These are phyloP conservation scores for Balansia obtecta DNA, from an alignment of 2,329 filamentous ascomycete genomes.

Conservation along the genomic window DNA sequence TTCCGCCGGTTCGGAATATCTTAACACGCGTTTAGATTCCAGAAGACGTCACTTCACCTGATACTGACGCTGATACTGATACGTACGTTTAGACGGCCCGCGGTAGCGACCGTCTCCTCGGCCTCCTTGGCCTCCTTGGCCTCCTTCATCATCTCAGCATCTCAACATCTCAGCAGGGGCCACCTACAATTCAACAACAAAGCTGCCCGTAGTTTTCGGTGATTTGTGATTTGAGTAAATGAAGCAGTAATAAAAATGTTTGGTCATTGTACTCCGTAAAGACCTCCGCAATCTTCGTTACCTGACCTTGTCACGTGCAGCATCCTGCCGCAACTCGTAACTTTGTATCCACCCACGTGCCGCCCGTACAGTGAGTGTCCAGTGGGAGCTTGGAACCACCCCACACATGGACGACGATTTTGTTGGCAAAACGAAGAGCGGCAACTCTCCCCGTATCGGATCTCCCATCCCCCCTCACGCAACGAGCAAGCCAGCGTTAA, in stretches of 20 bases:
- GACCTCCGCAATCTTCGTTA: neutral
- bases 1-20: neutral
- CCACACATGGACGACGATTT: conserved; percentile 3
- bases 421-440: neutral
- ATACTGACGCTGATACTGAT: no score
- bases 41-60: neutral
- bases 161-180: no score
- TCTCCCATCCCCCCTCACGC: neutral
- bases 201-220: neutral
- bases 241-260: no score
- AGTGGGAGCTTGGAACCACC: neutral
- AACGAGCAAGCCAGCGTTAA: neutral
- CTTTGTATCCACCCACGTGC: conserved; percentile 2
- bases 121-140: no score
- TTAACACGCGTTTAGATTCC: neutral
- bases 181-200: neutral
- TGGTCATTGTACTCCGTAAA: no score
- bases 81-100: no score
- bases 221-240: no score
- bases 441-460: neutral
- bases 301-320: conserved; percentile 3
- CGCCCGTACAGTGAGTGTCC: no score
- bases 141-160: no score
- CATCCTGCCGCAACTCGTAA: neutral
- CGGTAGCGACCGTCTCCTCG: no score